Evolutionary conservation across 805 yeast species (phyloP), one percentile per base, ranked within the genome.

Genomic region (Suhomyces sp.): DNA sequence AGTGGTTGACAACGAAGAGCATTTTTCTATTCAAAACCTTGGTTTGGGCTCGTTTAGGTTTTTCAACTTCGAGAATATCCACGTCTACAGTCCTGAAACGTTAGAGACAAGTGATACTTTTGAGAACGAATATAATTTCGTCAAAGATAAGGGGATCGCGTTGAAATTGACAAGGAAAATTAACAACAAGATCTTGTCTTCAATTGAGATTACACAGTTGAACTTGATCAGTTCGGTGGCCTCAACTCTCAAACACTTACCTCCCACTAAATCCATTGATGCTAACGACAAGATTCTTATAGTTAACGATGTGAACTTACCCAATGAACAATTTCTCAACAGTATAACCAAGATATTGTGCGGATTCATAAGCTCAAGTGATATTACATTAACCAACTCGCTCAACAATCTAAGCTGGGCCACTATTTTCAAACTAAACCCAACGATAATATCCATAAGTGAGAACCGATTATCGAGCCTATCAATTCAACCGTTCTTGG

Each of bases 161-260:
- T 46, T 74, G 12, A 60, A 58, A 38, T 49, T 71, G 5, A 59
- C 67, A 5, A 51, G 57, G 5, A 59, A 60, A 35, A 48, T 57
- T 13, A 57, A 58, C 36, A 53, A 55, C 38, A 54, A 50, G 38
- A 59, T 61, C 12, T 6, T 52, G n/a, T 53, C 62, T 1, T 50
- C 60, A 31, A 55, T 60, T 4, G 61, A 55, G 10, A 83, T 78
- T 59, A 76, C 82, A 4, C 86, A 83, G 52, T 69, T 77, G 53
- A 80, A 81, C 56, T 63, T 83, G 41, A 78, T 82, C 4, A 78
- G 85, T 56, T 73, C 83, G 6, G 67, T 79, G 33, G 82, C 88
- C 2, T 73, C 87, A 1, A 70, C 79, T 22, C 56, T 80, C 45
- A 82, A 78, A 58, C 77, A 75, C 40, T 68, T 81, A 64, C 76